These are phyloP conservation scores for Trichomonascaceae sp. DNA, from an alignment of 1,139 yeast species.

Conservation along the genomic window DNA sequence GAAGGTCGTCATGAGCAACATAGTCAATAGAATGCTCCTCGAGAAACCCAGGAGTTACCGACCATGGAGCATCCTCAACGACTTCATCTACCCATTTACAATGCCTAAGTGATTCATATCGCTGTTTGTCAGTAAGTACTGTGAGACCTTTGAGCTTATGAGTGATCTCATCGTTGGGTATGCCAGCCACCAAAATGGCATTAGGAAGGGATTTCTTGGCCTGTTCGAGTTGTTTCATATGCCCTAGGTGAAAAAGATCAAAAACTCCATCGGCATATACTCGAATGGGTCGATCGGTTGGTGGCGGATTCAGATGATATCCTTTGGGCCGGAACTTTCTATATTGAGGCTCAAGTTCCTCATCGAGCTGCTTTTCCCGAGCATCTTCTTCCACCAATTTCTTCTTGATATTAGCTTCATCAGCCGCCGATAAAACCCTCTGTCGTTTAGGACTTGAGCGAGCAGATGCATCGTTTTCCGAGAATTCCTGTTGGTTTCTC, in stretches of 20 bases:
- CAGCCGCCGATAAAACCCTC: slow-evolving; percentile 1
- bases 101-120: slow-evolving; percentile 82
- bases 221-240: slow-evolving; percentile 95
- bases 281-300: slow-evolving; percentile 78
- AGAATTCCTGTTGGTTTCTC: background rate
- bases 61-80: slow-evolving; percentile 92
- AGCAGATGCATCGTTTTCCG: slow-evolving; percentile 1
- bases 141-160: slow-evolving; percentile 92
- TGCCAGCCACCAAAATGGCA: slow-evolving; percentile 80
- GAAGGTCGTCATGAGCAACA: slow-evolving; percentile 96
- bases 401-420: slow-evolving; percentile 5
- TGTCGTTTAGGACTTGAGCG: slow-evolving; percentile 3
- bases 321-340: slow-evolving; percentile 36
- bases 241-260: slow-evolving; percentile 93
- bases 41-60: slow-evolving; percentile 77
- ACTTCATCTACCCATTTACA: slow-evolving; percentile 98
- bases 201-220: slow-evolving; percentile 89
- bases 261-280: slow-evolving; percentile 97
- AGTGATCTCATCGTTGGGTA: slow-evolving; percentile 85
- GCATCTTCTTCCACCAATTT: slow-evolving; percentile 2
- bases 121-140: slow-evolving; percentile 77
- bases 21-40: slow-evolving; percentile 79
- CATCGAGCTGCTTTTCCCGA: slow-evolving; percentile 50
- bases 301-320: slow-evolving; percentile 65
- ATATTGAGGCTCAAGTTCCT: slow-evolving; percentile 41